These are phyloP conservation scores for Nannochloropsis gaditana DNA, from an alignment of 108 stramenopile genomes.

Conservation along the genomic window DNA sequence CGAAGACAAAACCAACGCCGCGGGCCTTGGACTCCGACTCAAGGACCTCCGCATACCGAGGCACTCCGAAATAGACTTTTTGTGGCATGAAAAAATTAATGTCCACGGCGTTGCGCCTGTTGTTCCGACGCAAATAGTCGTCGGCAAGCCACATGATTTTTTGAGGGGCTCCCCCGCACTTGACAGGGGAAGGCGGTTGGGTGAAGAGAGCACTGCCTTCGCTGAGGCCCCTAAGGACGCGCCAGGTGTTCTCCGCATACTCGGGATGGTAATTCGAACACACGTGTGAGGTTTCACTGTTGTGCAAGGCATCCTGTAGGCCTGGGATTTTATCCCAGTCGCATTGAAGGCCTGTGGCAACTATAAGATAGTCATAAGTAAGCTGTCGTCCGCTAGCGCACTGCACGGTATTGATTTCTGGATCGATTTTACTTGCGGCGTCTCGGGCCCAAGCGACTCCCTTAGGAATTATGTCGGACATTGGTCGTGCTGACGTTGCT, in stretches of 20 bases:
- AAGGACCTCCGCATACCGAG: conserved; percentile 48
- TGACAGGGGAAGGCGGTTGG: conserved; percentile 38
- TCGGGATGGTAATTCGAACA: conserved; percentile 43
- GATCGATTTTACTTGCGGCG: conserved; percentile 29
- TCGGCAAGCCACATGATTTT: conserved; percentile 58
- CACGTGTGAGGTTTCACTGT: conserved; percentile 38
- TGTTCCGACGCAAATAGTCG: conserved; percentile 36
- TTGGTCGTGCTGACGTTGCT: conserved; percentile 25
- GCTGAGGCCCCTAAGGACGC: conserved; percentile 22
- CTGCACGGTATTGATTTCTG: conserved; percentile 45
- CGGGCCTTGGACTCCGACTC: conserved; percentile 34
- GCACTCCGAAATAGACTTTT: conserved; percentile 45
- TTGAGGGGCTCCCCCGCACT: conserved; percentile 58
- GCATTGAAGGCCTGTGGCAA: conserved; percentile 52
- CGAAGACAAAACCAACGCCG: conserved; percentile 35
- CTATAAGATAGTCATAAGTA: conserved; percentile 54
- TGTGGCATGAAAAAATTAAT: conserved; percentile 34
- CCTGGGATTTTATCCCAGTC: conserved; percentile 52
- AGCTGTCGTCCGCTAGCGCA: conserved; percentile 40
- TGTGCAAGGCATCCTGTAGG: conserved; percentile 44
- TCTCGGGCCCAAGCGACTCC: background rate
- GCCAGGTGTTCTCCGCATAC: conserved; percentile 27
- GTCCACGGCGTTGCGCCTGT: conserved; percentile 36
- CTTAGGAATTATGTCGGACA: conserved; percentile 45
- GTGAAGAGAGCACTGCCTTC: conserved; percentile 47